phyloP scores from a whole-genome alignment of 306 rosid genomes.

The Trifolium pratense region DNA sequence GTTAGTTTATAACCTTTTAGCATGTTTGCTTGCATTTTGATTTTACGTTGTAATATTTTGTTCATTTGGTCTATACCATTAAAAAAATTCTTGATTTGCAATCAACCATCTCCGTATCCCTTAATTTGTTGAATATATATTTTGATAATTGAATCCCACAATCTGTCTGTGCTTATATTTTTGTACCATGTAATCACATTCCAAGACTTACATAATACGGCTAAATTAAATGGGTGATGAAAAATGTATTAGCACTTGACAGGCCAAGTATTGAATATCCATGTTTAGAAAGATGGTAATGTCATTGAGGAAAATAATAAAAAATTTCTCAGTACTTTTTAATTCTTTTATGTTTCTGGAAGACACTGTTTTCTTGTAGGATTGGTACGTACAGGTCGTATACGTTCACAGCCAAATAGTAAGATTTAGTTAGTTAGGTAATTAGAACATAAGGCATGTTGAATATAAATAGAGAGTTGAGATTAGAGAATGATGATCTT shows the following conservation, averaged over 20 bases:
- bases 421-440: neutral
- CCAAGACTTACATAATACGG: neutral
- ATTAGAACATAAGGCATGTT: neutral
- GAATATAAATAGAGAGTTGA: neutral
- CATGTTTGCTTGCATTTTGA: too few relatives aligned
- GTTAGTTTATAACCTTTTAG: too few relatives aligned
- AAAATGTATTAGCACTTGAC: neutral
- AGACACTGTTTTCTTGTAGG: neutral
- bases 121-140: too few relatives aligned
- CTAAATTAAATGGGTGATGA: neutral
- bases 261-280: neutral
- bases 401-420: neutral
- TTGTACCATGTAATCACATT: neutral
- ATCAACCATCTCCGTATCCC: too few relatives aligned
- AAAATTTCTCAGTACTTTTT: neutral
- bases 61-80: too few relatives aligned
- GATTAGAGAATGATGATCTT: neutral
- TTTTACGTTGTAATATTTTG: too few relatives aligned
- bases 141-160: neutral
- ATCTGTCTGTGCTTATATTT: neutral
- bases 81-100: too few relatives aligned
- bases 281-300: neutral
- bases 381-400: neutral
- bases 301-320: neutral
- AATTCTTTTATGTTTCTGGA: neutral